Percentiles rank a stretch among this genome's conserved stretches.
phyloP scores from a whole-genome alignment of 495 filamentous ascomycete genomes.

The Trichoderma gamsii region DNA sequence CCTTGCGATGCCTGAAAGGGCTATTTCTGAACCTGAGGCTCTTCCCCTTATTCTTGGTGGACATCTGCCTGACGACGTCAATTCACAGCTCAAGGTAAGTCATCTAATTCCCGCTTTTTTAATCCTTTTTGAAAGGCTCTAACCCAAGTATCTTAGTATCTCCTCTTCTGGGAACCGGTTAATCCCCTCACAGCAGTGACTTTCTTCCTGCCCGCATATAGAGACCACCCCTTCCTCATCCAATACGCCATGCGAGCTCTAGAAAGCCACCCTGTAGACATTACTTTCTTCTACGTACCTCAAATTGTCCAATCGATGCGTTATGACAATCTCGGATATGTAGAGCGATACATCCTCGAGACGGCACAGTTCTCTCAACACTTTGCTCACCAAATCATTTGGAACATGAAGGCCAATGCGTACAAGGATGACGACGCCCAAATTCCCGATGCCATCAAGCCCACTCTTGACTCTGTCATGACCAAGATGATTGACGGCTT shows the following conservation, averaged over 20 bases:
- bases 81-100: slow-evolving; percentile 73
- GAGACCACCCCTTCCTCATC: slow-evolving; percentile 88
- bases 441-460: slow-evolving; percentile 86
- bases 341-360: slow-evolving; percentile 93
- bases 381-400: slow-evolving; percentile 98
- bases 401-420: slow-evolving; percentile 99
- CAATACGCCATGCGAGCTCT: slow-evolving; percentile 97
- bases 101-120: background rate
- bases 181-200: slow-evolving; percentile 90
- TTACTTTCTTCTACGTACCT: slow-evolving; percentile 97
- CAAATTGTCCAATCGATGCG: slow-evolving; percentile 96
- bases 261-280: slow-evolving; percentile 87
- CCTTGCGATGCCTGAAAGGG: slow-evolving; percentile 75
- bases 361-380: slow-evolving; percentile 92
- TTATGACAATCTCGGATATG: slow-evolving; percentile 90
- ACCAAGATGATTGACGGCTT: slow-evolving; percentile 76
- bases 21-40: slow-evolving; percentile 68
- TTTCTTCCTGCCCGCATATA: slow-evolving; percentile 86
- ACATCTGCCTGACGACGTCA: slow-evolving; percentile 68
- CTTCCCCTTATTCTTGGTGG: slow-evolving; percentile 75
- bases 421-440: slow-evolving; percentile 94
- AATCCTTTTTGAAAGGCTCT: background rate
- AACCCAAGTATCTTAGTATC: slow-evolving; percentile 52
- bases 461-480: slow-evolving; percentile 86
- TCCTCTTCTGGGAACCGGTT: slow-evolving; percentile 90